phyloP scores from a whole-genome alignment of 495 filamentous ascomycete species.

The Penicillium roqueforti region DNA sequence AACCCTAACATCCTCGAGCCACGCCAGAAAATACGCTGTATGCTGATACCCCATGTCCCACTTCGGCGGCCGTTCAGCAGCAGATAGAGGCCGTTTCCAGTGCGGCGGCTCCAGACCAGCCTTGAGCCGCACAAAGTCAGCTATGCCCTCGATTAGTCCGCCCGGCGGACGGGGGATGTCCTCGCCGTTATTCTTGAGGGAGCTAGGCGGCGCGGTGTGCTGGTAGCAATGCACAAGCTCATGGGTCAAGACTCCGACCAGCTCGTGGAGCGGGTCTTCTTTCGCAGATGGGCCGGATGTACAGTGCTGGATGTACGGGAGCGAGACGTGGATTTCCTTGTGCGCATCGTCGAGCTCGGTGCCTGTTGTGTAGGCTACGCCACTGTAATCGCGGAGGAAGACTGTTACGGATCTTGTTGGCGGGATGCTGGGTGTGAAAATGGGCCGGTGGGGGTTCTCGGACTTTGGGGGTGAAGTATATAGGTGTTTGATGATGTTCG shows the following conservation, averaged over 20 bases:
- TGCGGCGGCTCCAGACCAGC: constrained; percentile 73
- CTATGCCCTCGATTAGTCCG: constrained; percentile 87
- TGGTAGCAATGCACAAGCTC: constrained; percentile 98
- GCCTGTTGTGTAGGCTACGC: constrained; percentile 87
- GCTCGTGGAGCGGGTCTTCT: constrained; percentile 52
- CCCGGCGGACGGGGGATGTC: constrained; percentile 49
- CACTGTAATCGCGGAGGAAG: constrained; percentile 71
- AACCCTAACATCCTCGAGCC: constrained; percentile 62
- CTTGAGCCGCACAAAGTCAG: constrained; percentile 85
- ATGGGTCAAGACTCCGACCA: constrained; percentile 79
- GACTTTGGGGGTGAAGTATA: constrained; percentile 45
- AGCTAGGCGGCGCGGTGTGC: constrained; percentile 58
- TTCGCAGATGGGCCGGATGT: constrained; percentile 26
- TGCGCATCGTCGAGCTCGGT: constrained; percentile 79
- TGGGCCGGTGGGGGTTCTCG: constrained; percentile 5
- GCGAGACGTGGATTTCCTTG: constrained; percentile 90
- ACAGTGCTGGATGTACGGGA: constrained; percentile 62
- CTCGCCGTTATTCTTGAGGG: constrained; percentile 11
- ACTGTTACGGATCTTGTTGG: constrained; percentile 77
- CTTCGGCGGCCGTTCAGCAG: constrained; percentile 40
- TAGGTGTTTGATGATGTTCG: constrained; percentile 59
- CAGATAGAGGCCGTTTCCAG: constrained; percentile 62
- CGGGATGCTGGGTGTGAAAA: constrained; percentile 39
- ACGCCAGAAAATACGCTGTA: constrained; percentile 86
- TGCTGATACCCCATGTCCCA: constrained; percentile 95